These are phyloP conservation scores for Fusarium algeriense DNA, from an alignment of 2,329 filamentous ascomycete genomes.

Conservation along the genomic window DNA sequence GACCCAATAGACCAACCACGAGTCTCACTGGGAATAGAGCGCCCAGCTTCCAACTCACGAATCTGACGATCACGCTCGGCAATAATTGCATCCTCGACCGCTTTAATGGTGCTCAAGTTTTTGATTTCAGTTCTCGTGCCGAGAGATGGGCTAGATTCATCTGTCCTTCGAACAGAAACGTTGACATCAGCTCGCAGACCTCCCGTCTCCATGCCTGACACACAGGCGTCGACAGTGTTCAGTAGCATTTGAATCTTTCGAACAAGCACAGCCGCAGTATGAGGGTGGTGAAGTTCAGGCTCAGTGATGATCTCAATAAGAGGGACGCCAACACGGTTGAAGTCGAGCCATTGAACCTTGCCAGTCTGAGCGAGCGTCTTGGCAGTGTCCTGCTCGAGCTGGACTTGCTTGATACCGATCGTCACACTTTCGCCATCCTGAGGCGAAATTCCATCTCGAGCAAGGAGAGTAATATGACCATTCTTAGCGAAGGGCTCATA, in stretches of 20 bases:
- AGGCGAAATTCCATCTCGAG: conserved; percentile 82
- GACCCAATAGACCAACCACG: conserved; percentile 91
- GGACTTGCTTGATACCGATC: conserved; percentile 91
- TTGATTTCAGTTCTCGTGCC: conserved; percentile 97
- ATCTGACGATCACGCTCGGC: conserved; percentile 94
- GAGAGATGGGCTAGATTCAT: conserved; percentile 61
- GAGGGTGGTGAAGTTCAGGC: conserved; percentile 87
- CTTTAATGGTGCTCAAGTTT: conserved; percentile 94
- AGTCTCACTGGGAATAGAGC: conserved; percentile 84
- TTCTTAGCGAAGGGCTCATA: conserved; percentile 79
- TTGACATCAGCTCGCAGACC: conserved; percentile 95
- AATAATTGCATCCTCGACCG: conserved; percentile 93
- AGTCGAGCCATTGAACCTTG: conserved; percentile 83
- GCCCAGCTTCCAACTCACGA: conserved; percentile 78
- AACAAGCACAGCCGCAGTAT: conserved; percentile 88
- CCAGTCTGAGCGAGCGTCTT: conserved; percentile 87
- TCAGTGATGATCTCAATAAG: conserved; percentile 95
- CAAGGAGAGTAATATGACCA: conserved; percentile 77
- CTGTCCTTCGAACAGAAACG: conserved; percentile 80
- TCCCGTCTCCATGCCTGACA: conserved; percentile 92
- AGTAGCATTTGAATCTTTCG: conserved; percentile 88
- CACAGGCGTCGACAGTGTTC: conserved; percentile 84
- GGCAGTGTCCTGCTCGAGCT: conserved; percentile 97
- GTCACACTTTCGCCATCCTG: conserved; percentile 77
- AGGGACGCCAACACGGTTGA: conserved; percentile 91